These are phyloP conservation scores for Quercus lobata DNA, from an alignment of 331 rosid species.

Conservation along the genomic window DNA sequence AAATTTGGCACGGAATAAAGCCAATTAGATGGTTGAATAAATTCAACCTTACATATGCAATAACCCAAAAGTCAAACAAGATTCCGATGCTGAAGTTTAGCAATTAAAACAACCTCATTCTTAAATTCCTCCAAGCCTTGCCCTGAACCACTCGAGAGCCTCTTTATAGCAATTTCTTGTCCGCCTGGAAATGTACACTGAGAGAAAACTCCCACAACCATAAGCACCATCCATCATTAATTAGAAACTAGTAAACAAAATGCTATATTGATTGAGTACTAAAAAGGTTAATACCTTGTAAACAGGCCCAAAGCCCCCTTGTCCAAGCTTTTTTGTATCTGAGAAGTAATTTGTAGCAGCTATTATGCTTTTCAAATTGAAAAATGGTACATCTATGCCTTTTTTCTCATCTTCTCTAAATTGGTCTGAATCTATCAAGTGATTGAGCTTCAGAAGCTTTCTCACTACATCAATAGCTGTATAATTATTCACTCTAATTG, in stretches of 20 bases:
- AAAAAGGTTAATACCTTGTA: conserved; percentile 18
- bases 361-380: conserved; percentile 38
- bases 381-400: conserved; percentile 53
- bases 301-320: conserved; percentile 35
- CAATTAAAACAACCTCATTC: conserved; percentile 21
- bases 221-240: no score
- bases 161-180: conserved; percentile 31
- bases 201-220: not conserved
- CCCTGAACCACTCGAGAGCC: conserved; percentile 23
- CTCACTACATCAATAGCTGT: no score
- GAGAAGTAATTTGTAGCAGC: conserved; percentile 47
- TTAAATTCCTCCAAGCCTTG: conserved; percentile 37
- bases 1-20: no score
- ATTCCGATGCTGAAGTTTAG: conserved; percentile 27
- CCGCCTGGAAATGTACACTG: conserved; percentile 25
- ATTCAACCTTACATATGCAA: no score
- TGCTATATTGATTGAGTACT: no score
- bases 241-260: not conserved
- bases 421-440: conserved; percentile 23
- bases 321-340: conserved; percentile 32
- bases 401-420: conserved; percentile 37
- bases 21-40: no score
- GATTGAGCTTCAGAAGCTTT: not conserved
- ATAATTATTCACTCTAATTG: no score
- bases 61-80: conserved; percentile 30